A percentile compares a stretch with the other conserved stretches of the same genome.
These are phyloP conservation scores for Beverwykella pulmonaria DNA, from an alignment of 495 filamentous ascomycete genomes.

Conservation along the genomic window DNA sequence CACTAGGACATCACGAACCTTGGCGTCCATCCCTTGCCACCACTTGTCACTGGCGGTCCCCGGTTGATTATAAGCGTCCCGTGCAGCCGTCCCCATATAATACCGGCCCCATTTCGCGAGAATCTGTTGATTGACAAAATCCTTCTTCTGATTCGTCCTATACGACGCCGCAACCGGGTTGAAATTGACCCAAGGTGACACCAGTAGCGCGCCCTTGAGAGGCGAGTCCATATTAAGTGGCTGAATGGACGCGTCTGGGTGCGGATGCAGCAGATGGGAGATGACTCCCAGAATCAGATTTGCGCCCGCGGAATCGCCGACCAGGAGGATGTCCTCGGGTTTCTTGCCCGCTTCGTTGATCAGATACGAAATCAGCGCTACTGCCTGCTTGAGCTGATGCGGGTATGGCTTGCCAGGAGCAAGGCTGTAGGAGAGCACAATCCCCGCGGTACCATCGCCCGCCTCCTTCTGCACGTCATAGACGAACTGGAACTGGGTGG, in stretches of 20 bases:
- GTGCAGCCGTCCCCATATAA: slow-evolving; percentile 13
- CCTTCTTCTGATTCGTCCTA: slow-evolving; percentile 9
- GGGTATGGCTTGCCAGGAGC: slow-evolving; percentile 16
- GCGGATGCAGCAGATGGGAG: slow-evolving; percentile 10
- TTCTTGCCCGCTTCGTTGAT: slow-evolving; percentile 11
- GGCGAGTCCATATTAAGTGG: slow-evolving; percentile 8
- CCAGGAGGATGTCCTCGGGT: slow-evolving; percentile 12
- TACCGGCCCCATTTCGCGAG: slow-evolving; percentile 14
- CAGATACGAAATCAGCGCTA: slow-evolving; percentile 11
- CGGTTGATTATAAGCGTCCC: slow-evolving; percentile 9
- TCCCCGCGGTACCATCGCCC: slow-evolving; percentile 9
- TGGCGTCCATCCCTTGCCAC: slow-evolving; percentile 9
- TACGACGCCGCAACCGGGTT: slow-evolving; percentile 10
- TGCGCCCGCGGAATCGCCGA: slow-evolving; percentile 16
- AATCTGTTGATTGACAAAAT: slow-evolving; percentile 17
- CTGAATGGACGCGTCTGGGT: slow-evolving; percentile 4
- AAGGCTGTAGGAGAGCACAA: slow-evolving; percentile 17
- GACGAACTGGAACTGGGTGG: slow-evolving; percentile 10
- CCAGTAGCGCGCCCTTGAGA: slow-evolving; percentile 6
- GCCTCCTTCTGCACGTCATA: slow-evolving; percentile 14
- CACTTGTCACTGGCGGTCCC: slow-evolving; percentile 7
- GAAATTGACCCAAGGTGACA: slow-evolving; percentile 17
- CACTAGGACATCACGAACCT: slow-evolving; percentile 11
- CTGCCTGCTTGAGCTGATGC: slow-evolving; percentile 12
- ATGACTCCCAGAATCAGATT: slow-evolving; percentile 21